Percentiles rank a stretch among this genome's conserved stretches.
These are phyloP conservation scores for Mallotus japonicus DNA, from an alignment of 441 rosid genomes.

Conservation along the genomic window DNA sequence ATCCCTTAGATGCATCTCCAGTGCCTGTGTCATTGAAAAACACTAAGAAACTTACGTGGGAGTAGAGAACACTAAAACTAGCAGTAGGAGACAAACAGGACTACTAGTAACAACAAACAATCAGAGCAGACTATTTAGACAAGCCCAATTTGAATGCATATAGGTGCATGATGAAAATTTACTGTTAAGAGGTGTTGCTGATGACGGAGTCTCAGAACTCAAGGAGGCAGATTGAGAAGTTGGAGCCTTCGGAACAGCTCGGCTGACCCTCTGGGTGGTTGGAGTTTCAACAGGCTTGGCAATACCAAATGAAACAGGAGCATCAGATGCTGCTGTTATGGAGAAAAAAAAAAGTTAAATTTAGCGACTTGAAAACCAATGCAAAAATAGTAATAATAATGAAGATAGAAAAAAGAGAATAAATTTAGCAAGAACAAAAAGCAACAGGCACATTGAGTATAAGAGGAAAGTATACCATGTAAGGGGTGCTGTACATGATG, in stretches of 20 bases:
- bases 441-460: background rate
- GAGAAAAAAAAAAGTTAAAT: too few relatives aligned
- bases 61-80: background rate
- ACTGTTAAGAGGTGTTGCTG: slow-evolving; percentile 61
- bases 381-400: too few relatives aligned
- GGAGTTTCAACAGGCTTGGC: slow-evolving; percentile 45
- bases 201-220: slow-evolving; percentile 42
- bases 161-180: background rate
- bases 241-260: slow-evolving; percentile 77
- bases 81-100: slow-evolving; percentile 1
- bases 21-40: slow-evolving; percentile 34
- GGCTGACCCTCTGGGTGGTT: slow-evolving; percentile 40
- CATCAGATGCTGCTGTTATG: slow-evolving; percentile 50
- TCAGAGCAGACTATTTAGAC: background rate
- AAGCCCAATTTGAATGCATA: background rate
- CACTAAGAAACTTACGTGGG: background rate
- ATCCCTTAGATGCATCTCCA: slow-evolving; percentile 63
- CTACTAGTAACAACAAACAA: too few relatives aligned
- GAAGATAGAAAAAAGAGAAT: background rate
- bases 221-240: slow-evolving; percentile 67
- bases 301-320: slow-evolving; percentile 33
- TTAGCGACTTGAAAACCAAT: too few relatives aligned
- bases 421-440: background rate
- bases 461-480: slow-evolving; percentile 51
- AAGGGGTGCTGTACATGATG: slow-evolving; percentile 48